Percentiles rank a stretch among this genome's conserved stretches.
phyloP scores from a whole-genome alignment of 192 early-diverging fungal genomes.

The Entrophospora sp. region DNA sequence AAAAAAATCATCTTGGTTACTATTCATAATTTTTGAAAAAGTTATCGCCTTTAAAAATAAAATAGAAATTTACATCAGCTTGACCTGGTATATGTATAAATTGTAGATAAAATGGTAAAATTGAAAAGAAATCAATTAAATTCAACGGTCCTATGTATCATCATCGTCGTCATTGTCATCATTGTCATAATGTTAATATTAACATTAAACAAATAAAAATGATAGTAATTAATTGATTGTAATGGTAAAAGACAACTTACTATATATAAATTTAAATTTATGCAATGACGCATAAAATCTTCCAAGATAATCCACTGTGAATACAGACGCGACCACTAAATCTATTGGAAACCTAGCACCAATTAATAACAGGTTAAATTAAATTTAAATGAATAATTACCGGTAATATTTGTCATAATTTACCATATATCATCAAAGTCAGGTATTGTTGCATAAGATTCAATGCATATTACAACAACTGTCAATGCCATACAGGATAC shows the following conservation, averaged over 20 bases:
- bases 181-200: no score
- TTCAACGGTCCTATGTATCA: background rate
- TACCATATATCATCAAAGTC: background rate
- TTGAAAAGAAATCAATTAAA: background rate
- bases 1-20: background rate
- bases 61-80: no score
- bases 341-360: background rate
- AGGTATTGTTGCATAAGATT: background rate
- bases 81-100: background rate
- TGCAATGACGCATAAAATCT: constrained; percentile 6
- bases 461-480: background rate
- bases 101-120: constrained; percentile 6
- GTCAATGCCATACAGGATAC: background rate
- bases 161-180: no score
- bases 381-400: background rate
- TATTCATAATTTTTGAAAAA: no score
- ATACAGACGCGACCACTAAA: background rate
- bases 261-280: background rate
- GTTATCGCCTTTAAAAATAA: background rate
- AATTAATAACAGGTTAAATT: background rate
- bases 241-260: background rate
- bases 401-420: background rate
- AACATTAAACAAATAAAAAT: background rate
- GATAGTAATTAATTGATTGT: background rate
- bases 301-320: constrained; percentile 10